A percentile compares a stretch with the other conserved stretches of the same genome.
These are phyloP conservation scores for Termitomyces sp. DNA, from an alignment of 768 basidiomycete species.

Conservation along the genomic window DNA sequence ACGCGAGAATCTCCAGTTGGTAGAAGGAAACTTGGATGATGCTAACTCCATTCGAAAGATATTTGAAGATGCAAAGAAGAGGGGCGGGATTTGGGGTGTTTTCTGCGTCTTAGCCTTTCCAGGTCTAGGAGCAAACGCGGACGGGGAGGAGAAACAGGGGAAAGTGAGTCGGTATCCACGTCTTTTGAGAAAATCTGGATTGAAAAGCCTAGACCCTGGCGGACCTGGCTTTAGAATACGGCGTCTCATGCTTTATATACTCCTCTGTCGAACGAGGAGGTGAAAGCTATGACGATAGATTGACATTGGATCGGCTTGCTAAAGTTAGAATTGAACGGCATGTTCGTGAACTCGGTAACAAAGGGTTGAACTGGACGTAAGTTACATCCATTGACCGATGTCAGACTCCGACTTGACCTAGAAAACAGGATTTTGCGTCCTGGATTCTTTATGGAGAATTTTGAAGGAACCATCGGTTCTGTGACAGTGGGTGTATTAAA, in stretches of 20 bases:
- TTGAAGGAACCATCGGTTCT: conserved; percentile 29
- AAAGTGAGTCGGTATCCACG: conserved; percentile 21
- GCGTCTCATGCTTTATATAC: conserved; percentile 27
- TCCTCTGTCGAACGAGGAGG: conserved; percentile 34
- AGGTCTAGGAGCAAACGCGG: conserved; percentile 32
- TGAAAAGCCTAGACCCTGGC: conserved; percentile 21
- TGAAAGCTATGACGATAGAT: conserved; percentile 25
- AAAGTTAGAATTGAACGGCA: conserved; percentile 33
- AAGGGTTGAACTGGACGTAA: conserved; percentile 32
- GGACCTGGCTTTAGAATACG: conserved; percentile 30
- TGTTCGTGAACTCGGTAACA: conserved; percentile 21
- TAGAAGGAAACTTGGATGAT: conserved; percentile 29
- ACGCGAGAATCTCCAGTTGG: conserved; percentile 23
- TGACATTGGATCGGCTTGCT: conserved; percentile 20
- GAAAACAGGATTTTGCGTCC: conserved; percentile 30
- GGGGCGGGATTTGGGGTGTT: conserved; percentile 31
- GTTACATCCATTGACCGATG: conserved; percentile 8
- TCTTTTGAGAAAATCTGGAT: background rate
- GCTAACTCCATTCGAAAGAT: conserved; percentile 21
- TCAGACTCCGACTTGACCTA: background rate
- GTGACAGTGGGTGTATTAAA: conserved; percentile 27
- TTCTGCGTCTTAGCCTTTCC: conserved; percentile 33
- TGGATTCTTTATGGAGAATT: conserved; percentile 40
- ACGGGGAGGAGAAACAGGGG: conserved; percentile 33
- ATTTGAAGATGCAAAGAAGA: conserved; percentile 26